These are phyloP conservation scores for Paramecium primaurelia DNA, from an alignment of 73 alveolate genomes.

Conservation along the genomic window DNA sequence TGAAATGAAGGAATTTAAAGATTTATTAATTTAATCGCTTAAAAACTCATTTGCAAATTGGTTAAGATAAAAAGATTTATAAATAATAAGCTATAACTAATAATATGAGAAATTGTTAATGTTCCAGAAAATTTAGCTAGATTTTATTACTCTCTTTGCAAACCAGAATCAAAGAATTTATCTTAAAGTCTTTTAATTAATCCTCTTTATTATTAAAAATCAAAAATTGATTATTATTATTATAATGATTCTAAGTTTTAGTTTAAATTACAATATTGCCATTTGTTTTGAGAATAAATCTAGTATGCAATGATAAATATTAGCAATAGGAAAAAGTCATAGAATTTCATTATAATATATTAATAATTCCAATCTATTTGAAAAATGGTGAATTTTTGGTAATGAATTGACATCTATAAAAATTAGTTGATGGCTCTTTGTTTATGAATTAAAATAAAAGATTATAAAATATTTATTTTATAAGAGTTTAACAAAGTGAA, in stretches of 20 bases:
- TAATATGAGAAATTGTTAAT: not conserved
- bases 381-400: too few species aligned
- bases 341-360: not conserved
- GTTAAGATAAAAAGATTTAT: not conserved
- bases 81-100: not conserved
- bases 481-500: not conserved
- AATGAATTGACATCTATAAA: not conserved
- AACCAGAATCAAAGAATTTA: not conserved
- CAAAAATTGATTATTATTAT: too few species aligned
- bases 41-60: not conserved
- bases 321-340: too few species aligned
- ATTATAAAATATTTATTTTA: not conserved
- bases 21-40: not conserved
- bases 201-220: too few species aligned
- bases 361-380: too few species aligned
- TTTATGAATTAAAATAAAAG: not conserved
- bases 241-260: too few species aligned
- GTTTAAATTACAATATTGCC: too few species aligned
- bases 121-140: not conserved
- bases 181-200: too few species aligned
- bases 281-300: too few species aligned
- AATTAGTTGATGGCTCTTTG: not conserved
- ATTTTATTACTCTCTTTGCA: too few species aligned
- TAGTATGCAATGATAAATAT: too few species aligned
- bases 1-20: not conserved